Conservation (phyloP, 345 rosid genomes). For the Bretschneidera sinensis region DNA sequence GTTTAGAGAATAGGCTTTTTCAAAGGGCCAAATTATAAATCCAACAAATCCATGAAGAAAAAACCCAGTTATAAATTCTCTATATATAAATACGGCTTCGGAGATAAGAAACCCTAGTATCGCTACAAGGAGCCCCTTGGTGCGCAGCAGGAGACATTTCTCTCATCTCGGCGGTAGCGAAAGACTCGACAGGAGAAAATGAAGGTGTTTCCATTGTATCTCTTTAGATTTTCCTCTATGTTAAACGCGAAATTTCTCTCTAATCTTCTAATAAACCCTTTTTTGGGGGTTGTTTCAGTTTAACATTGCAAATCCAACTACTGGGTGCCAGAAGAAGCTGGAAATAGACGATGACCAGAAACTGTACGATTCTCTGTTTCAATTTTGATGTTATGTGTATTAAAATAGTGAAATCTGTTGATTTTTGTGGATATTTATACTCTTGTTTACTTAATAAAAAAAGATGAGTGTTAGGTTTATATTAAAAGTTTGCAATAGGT, state of each 20-base stretch:
- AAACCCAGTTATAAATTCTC: no score
- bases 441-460: no score
- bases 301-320: conserved; percentile 47
- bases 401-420: not conserved
- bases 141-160: conserved; percentile 3
- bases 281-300: conserved; percentile 30
- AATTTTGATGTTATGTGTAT: not conserved
- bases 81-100: no score
- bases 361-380: conserved; percentile 21
- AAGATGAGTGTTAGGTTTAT: not conserved
- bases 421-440: no score
- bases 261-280: not conserved
- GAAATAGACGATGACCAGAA: conserved; percentile 50
- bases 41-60: no score
- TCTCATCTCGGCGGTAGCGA: not conserved
- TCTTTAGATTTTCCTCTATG: not conserved
- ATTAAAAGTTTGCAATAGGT: no score
- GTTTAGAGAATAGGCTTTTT: no score
- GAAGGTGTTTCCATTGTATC: conserved; percentile 16
- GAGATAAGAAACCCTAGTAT: conserved; percentile 29
- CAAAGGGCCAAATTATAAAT: no score
- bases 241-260: not conserved
- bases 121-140: not conserved
- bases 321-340: conserved; percentile 55
- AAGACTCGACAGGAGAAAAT: conserved; percentile 13